Evolutionary conservation across 73 alveolate genomes (phyloP).

Genomic region (Stentor roeselii): DNA sequence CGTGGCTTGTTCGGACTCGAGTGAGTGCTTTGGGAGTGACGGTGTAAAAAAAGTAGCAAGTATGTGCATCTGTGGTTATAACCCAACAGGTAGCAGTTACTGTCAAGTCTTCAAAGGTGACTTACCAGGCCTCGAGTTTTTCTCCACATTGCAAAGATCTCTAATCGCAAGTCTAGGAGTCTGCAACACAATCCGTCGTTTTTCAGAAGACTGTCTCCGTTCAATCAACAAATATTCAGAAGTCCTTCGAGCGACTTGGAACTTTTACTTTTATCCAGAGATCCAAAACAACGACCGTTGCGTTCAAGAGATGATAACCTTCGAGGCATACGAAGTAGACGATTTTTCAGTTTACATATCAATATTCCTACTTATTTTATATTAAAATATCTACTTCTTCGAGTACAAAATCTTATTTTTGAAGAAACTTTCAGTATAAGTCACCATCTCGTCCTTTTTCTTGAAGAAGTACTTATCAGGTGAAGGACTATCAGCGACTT

Average conservation of each 20-base stretch:
- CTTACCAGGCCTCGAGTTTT: neutral
- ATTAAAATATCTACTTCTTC: constrained; percentile 31
- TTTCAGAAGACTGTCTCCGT: neutral
- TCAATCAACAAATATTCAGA: too few relatives aligned
- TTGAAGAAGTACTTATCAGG: neutral
- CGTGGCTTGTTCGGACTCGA: neutral
- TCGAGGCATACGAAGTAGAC: neutral
- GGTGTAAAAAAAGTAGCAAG: neutral
- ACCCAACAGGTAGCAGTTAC: neutral
- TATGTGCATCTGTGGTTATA: constrained; percentile 17
- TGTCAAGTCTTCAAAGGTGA: constrained; percentile 5
- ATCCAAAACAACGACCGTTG: neutral
- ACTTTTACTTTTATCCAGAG: neutral
- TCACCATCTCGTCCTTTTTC: constrained; percentile 15
- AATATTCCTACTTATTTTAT: neutral
- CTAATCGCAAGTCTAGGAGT: neutral
- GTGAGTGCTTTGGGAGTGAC: neutral
- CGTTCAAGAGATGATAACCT: neutral
- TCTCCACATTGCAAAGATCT: neutral
- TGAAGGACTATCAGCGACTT: neutral
- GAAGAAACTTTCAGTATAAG: constrained; percentile 13
- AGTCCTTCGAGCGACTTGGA: neutral
- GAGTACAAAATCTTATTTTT: constrained; percentile 13
- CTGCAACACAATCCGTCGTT: constrained; percentile 9
- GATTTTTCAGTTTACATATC: too few relatives aligned